Evolutionary conservation across 179 eudicot genomes (phyloP).

Genomic region (Spinacia oleracea): DNA sequence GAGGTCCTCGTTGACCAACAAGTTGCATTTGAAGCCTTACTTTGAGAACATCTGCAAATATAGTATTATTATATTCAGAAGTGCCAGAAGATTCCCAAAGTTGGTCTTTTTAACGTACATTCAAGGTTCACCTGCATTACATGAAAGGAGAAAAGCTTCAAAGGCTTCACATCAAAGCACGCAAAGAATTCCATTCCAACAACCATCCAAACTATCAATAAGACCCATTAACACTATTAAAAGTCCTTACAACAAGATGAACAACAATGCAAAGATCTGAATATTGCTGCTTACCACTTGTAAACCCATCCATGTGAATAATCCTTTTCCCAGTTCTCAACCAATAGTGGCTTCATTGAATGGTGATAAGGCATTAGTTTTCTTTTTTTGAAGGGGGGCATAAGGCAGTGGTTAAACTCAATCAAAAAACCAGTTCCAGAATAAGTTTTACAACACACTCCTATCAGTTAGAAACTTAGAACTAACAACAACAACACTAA

Average conservation of each 20-base stretch:
- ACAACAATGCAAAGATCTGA: background rate
- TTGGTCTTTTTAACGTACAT: background rate
- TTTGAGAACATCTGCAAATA: slow-evolving; percentile 83
- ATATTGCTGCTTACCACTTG: background rate
- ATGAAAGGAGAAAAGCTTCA: slow-evolving; percentile 8
- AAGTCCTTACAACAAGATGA: background rate
- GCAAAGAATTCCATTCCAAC: background rate
- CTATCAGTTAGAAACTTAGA: background rate
- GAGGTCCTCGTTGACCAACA: slow-evolving; percentile 88
- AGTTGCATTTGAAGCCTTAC: slow-evolving; percentile 98
- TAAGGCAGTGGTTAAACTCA: background rate
- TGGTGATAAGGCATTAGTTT: no score
- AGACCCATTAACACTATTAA: background rate
- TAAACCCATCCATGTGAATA: background rate
- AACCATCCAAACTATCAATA: slow-evolving; percentile 1
- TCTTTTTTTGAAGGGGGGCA: no score
- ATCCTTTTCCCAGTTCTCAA: background rate
- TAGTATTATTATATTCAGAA: slow-evolving; percentile 20
- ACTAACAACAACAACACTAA: background rate
- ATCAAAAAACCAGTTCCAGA: background rate
- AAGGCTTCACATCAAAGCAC: background rate
- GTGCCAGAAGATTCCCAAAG: slow-evolving; percentile 1
- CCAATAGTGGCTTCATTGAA: no score
- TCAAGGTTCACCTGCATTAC: slow-evolving; percentile 14
- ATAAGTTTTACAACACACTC: background rate